Evolutionary conservation across 2,329 filamentous ascomycete species (phyloP).

Genomic region (Penicillium glabrum): DNA sequence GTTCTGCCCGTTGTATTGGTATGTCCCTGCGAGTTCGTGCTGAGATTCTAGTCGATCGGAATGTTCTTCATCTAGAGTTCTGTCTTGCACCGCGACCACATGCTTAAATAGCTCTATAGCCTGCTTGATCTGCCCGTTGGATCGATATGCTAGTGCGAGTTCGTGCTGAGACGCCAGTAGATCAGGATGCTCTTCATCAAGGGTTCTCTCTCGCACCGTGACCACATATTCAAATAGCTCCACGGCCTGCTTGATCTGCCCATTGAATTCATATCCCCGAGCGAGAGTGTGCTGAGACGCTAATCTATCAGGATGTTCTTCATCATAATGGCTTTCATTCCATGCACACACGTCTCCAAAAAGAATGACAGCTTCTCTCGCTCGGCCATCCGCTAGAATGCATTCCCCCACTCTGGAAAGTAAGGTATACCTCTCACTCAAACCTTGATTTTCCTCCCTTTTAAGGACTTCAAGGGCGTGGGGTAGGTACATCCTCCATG

Average conservation of each 20-base stretch:
- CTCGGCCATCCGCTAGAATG: background rate
- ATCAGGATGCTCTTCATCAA: background rate
- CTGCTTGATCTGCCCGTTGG: background rate
- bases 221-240: background rate
- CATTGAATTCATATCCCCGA: background rate
- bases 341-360: background rate
- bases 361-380: background rate
- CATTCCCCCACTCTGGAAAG: background rate
- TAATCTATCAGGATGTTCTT: background rate
- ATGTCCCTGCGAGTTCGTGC: background rate
- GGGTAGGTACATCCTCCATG: conserved; percentile 1
- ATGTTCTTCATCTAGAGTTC: background rate
- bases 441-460: background rate
- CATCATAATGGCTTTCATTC: background rate
- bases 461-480: background rate
- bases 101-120: background rate
- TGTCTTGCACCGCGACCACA: background rate
- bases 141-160: background rate
- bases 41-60: background rate
- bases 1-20: too few species aligned
- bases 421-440: background rate
- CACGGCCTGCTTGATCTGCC: background rate
- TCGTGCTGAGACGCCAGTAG: background rate
- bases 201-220: background rate
- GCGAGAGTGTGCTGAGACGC: background rate